Evolutionary conservation across 805 yeast genomes (phyloP).

Genomic region (Spathaspora passalidarum): DNA sequence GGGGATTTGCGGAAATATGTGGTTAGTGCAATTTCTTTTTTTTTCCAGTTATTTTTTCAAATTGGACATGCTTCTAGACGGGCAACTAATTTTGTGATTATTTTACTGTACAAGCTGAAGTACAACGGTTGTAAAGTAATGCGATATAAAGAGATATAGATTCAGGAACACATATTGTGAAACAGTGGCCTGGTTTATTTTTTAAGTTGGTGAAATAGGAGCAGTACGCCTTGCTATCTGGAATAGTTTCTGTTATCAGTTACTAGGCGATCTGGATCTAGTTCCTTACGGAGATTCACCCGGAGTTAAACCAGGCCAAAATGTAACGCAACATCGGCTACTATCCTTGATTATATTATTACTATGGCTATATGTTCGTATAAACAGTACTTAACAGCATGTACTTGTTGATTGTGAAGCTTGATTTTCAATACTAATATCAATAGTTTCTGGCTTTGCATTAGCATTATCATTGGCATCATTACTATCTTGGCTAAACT

Average conservation of each 20-base stretch:
- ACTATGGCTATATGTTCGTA: conserved; percentile 14
- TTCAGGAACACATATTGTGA: not conserved
- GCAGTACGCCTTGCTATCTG: too few species aligned
- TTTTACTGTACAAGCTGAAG: not conserved
- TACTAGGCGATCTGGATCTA: not conserved
- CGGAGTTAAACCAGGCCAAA: not conserved
- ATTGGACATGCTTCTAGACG: too few species aligned
- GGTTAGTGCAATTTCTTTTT: too few species aligned
- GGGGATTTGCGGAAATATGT: too few species aligned
- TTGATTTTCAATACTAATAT: conserved; percentile 32
- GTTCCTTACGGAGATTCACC: too few species aligned
- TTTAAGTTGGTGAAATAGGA: too few species aligned
- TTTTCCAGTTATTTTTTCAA: too few species aligned
- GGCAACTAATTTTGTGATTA: not conserved
- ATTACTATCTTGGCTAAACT: conserved; percentile 40
- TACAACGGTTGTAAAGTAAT: not conserved
- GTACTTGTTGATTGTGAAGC: conserved; percentile 9
- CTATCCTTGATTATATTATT: not conserved
- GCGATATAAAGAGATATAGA: not conserved
- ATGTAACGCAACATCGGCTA: not conserved
- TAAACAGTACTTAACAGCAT: conserved; percentile 16
- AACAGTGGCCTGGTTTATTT: too few species aligned
- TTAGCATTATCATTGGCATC: conserved; percentile 14
- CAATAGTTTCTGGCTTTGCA: conserved; percentile 34
- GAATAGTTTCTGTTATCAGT: too few species aligned